These are phyloP conservation scores for Desmodesmus armatus DNA, from an alignment of 139 green algal species.

Conservation along the genomic window DNA sequence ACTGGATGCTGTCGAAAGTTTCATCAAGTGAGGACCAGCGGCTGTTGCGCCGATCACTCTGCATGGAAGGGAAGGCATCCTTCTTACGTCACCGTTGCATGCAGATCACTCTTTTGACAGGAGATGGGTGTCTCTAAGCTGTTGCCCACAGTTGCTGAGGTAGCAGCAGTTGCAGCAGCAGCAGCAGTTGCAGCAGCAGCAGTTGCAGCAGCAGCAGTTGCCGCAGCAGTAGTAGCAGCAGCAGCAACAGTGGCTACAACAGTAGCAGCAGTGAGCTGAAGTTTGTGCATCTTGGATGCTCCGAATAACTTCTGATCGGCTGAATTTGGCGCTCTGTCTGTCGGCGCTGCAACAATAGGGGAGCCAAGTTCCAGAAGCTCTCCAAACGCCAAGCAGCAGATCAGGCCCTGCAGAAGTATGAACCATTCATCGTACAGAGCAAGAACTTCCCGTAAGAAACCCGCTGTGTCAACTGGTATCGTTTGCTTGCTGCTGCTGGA, in stretches of 20 bases:
- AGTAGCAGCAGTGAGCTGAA: too few species aligned
- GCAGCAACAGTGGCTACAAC: too few species aligned
- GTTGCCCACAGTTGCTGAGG: not conserved
- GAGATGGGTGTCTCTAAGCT: too few species aligned
- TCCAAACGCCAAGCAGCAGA: conserved; percentile 58
- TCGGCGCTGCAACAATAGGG: conserved; percentile 39
- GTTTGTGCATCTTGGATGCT: too few species aligned
- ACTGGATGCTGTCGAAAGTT: conserved; percentile 45
- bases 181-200: too few species aligned
- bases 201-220: too few species aligned
- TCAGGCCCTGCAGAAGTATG: conserved; percentile 70
- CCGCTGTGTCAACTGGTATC: not conserved
- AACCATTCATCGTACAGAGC: conserved; percentile 79
- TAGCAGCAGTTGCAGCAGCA: not conserved
- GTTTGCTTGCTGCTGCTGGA: not conserved
- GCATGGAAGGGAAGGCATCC: not conserved
- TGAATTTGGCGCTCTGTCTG: not conserved
- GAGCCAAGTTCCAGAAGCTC: conserved; percentile 66
- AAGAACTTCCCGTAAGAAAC: conserved; percentile 79
- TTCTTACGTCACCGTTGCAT: not conserved
- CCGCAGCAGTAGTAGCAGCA: too few species aligned
- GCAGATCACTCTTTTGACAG: too few species aligned
- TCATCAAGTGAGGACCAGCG: conserved; percentile 32
- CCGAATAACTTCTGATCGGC: conserved; percentile 4
- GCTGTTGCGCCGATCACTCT: too few species aligned